A percentile compares a stretch with the other conserved stretches of the same genome.
Evolutionary conservation across 768 basidiomycete genomes (phyloP).

Genomic region (Russula abietina): DNA sequence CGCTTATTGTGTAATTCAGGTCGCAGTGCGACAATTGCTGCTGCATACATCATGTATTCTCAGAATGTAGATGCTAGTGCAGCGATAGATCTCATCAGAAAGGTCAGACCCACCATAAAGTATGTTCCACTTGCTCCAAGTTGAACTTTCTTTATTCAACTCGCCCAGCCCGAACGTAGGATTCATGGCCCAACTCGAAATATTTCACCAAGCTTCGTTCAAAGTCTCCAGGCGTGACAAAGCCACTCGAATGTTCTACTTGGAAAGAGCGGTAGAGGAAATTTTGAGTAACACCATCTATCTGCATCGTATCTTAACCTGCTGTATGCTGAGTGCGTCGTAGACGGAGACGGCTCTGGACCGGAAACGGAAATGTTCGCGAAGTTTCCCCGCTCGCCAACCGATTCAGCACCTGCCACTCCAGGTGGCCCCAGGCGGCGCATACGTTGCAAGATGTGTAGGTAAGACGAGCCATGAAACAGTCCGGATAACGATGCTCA

Average conservation of each 20-base stretch:
- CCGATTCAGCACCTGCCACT: conserved; percentile 54
- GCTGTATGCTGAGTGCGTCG: conserved; percentile 11
- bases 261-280: conserved; percentile 66
- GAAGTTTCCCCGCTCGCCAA: conserved; percentile 59
- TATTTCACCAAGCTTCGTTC: conserved; percentile 70
- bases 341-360: conserved; percentile 69
- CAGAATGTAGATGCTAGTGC: conserved; percentile 47
- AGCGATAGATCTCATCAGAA: conserved; percentile 64
- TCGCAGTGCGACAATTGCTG: conserved; percentile 77
- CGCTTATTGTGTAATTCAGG: conserved; percentile 37
- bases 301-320: background rate
- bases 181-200: conserved; percentile 72
- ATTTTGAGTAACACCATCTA: conserved; percentile 61
- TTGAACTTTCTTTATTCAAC: conserved; percentile 5
- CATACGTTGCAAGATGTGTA: conserved; percentile 90
- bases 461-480: conserved; percentile 39
- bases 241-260: conserved; percentile 73
- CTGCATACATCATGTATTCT: conserved; percentile 84
- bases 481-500: background rate
- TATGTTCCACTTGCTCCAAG: conserved; percentile 36
- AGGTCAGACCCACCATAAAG: conserved; percentile 65
- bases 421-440: conserved; percentile 54
- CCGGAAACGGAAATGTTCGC: conserved; percentile 72
- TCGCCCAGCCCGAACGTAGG: conserved; percentile 71
- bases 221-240: conserved; percentile 63